Percentiles rank a stretch among this genome's conserved stretches.
phyloP scores from a whole-genome alignment of 202 grass and related monocot genomes.

The Cymbopogon flexuosus region DNA sequence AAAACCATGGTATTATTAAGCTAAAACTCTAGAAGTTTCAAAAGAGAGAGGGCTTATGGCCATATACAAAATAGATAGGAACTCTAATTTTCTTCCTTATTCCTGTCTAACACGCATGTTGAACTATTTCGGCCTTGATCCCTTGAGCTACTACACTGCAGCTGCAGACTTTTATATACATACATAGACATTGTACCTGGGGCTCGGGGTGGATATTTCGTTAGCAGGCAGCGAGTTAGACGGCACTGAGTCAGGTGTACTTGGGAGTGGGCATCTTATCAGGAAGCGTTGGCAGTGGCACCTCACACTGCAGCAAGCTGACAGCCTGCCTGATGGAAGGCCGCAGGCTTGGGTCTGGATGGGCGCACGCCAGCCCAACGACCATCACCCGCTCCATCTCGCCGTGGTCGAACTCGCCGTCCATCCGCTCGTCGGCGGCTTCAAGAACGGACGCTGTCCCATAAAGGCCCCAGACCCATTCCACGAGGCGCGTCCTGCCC shows the following conservation, averaged over 20 bases:
- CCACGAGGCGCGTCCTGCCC: constrained; percentile 14
- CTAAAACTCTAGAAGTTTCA: no score
- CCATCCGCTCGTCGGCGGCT: constrained; percentile 26
- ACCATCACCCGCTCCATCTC: constrained; percentile 32
- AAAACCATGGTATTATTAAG: no score
- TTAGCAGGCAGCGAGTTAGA: neutral
- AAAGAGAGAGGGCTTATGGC: no score
- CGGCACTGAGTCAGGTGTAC: neutral
- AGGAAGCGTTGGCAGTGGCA: constrained; percentile 28
- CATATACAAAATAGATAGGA: no score
- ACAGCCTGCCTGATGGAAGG: constrained; percentile 29
- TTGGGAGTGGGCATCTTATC: constrained; percentile 7
- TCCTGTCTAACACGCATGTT: no score
- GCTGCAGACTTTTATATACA: no score
- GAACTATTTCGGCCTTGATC: no score
- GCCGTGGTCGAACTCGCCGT: constrained; percentile 9
- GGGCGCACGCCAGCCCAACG: constrained; percentile 35
- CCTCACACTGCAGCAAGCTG: constrained; percentile 30
- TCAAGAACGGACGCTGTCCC: neutral
- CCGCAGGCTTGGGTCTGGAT: constrained; percentile 28
- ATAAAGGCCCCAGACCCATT: constrained; percentile 41
- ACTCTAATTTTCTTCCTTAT: no score
- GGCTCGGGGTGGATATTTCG: no score
- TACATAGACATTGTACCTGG: no score
- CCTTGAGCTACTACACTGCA: no score